Evolutionary conservation across 257 asterid species (phyloP).

Genomic region (Ocimum tenuiflorum): DNA sequence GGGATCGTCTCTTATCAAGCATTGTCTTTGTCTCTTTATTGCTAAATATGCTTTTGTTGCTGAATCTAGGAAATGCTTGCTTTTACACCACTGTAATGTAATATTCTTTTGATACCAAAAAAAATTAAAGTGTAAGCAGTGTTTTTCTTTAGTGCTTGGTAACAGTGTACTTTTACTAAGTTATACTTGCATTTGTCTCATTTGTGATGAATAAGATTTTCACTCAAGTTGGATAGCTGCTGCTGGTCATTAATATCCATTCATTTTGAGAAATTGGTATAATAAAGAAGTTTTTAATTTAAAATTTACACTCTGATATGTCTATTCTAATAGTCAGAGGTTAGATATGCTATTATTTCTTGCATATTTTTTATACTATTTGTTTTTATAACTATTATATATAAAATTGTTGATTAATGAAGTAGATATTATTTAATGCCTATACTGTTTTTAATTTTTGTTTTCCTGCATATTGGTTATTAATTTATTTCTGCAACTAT

Average conservation of each 20-base stretch:
- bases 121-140: neutral
- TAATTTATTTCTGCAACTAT: no score
- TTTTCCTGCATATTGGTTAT: neutral
- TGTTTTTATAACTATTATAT: neutral
- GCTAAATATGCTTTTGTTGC: neutral
- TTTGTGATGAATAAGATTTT: neutral
- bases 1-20: no score
- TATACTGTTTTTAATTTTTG: neutral
- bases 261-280: neutral
- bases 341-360: neutral
- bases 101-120: neutral
- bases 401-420: neutral
- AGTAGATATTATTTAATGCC: neutral
- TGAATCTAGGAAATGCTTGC: neutral
- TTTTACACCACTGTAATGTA: neutral
- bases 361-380: no score
- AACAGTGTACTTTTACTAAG: neutral
- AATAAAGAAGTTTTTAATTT: neutral
- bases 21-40: neutral
- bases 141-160: neutral
- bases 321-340: neutral
- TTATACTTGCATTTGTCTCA: no score
- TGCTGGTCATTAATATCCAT: neutral
- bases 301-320: neutral
- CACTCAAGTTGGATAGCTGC: neutral